Percentiles rank a stretch among this genome's conserved stretches.
These are phyloP conservation scores for Theobroma grandiflorum DNA, from an alignment of 441 rosid species.

Conservation along the genomic window DNA sequence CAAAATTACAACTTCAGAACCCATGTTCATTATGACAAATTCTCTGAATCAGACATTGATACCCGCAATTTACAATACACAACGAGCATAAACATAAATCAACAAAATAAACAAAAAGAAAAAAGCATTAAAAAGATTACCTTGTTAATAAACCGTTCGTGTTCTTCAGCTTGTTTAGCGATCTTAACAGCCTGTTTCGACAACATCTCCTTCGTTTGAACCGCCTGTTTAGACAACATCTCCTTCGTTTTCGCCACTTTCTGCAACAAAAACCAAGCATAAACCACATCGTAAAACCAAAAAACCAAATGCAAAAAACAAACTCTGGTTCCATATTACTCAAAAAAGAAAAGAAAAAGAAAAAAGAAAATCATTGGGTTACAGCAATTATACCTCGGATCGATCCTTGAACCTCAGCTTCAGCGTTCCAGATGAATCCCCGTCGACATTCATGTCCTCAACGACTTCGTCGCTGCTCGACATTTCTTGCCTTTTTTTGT, in stretches of 20 bases:
- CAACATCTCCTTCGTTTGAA: conserved; percentile 77
- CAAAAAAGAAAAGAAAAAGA: background rate
- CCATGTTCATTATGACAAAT: background rate
- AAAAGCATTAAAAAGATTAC: conserved; percentile 32
- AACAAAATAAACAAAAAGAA: background rate
- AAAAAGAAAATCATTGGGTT: background rate
- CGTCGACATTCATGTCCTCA: conserved; percentile 51
- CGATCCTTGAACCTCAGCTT: conserved; percentile 66
- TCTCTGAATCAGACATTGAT: background rate
- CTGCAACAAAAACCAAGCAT: conserved; percentile 35
- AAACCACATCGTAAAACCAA: conserved; percentile 34
- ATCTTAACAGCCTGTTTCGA: conserved; percentile 95
- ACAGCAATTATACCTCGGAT: conserved; percentile 60
- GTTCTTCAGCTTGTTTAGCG: conserved; percentile 94
- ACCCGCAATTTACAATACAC: background rate
- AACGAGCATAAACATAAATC: background rate
- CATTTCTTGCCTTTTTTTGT: conserved; percentile 36
- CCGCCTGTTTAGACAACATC: conserved; percentile 76
- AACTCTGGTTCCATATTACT: conserved; percentile 6
- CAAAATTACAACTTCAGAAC: background rate
- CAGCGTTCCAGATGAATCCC: conserved; percentile 48
- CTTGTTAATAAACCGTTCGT: conserved; percentile 85
- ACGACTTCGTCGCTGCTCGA: conserved; percentile 49
- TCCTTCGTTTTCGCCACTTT: conserved; percentile 86
- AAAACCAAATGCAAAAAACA: background rate